Evolutionary conservation across 2,329 filamentous ascomycete genomes (phyloP), one percentile per base, ranked within the genome.

Genomic region (Aureobasidium uvarum): DNA sequence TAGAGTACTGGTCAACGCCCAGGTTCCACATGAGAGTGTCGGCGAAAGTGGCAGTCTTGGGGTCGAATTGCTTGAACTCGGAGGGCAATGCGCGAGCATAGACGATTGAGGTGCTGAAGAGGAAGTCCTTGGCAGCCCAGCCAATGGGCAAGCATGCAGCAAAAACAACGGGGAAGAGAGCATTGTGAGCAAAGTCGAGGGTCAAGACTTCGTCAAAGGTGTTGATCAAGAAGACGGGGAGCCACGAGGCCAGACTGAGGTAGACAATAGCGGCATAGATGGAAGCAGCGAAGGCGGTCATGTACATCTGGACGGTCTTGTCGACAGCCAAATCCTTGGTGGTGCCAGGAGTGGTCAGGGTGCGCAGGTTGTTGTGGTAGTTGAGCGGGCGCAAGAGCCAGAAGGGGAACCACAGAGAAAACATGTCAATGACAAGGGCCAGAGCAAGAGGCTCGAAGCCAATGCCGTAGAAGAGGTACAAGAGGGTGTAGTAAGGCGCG

Each of bases 211-310:
- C 83, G n/a, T 84, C 79, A 73, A 96, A 96, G 79, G 94, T 85
- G 36, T 86, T 79, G 60, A 92, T 84, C n/a, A 97, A 81, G 72
- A 86, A 86, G 28, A 80, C 77, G 7, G 91, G 91, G 18, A 96
- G 83, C 77, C 87, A 88, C 18, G 87, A 87, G 66, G 83, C 83
- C 75, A 90, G 87, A 63, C 88, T 86, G 60, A 85, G 77, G 72
- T 89, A 90, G 36, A 96, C 78, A 1, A 86, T 81, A n/a, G 92
- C 82, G 64, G 85, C 85, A 79, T 95, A 96, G 68, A 96, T 87
- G 60, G 85, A 82, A 8, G 89, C 84, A 3, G 90, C 86, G 46
- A 95, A 84, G 16, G 89, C 74, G 2, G 85, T 85, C 18, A 88
- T 92, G 70, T 88, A 86, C 23, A 85, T 70, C 65, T 85, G 84